Evolutionary conservation across 306 rosid genomes (phyloP), one percentile per base, ranked within the genome.

Genomic region (Acacia acuminata): DNA sequence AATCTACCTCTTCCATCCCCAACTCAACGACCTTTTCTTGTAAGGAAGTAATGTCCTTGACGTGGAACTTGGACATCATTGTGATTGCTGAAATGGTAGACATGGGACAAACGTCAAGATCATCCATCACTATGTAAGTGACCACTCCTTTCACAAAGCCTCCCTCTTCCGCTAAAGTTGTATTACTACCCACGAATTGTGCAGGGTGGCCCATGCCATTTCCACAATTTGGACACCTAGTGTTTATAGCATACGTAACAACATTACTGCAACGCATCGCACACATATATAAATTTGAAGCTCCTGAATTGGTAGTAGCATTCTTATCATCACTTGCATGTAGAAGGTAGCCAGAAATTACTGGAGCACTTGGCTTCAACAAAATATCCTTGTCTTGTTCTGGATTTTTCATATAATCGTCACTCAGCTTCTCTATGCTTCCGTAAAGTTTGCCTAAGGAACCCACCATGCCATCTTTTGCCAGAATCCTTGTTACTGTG

Each of bases 41-140:
- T 24, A 85, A 55, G 11, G 20, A n/a, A 42, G 79, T 77, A 22
- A 85, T 9, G 0, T 83, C 86, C 34, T 77, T 79, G 48, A 89
- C 14, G 38, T 75, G 65, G 58, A 84, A 89, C 24, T 89, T 79
- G 40, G 66, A 77, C 0, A 89, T 76, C 16, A 84, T 0, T 0
- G 89, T 53, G 4, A 87, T 79, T 17, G 77, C 14, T 0, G 93
- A 87, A 32, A 84, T 85, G 22, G 64, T 72, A 32, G 91, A 86
- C 89, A 88, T 77, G 15, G 85, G 85, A 30, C 34, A 36, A n/a
- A 88, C 76, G 0, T 58, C 60, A 7, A 89, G 71, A 68, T 89
- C 90, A 81, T 87, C 90, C 86, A 76, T 89, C 27, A 85, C 87
- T 86, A 79, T 87, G 53, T 87, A 85, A 2, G 88, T 87, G 7